A percentile compares a stretch with the other conserved stretches of the same genome.
Conservation (phyloP, 495 filamentous ascomycete genomes). For the Pseudevernia furfuracea region DNA sequence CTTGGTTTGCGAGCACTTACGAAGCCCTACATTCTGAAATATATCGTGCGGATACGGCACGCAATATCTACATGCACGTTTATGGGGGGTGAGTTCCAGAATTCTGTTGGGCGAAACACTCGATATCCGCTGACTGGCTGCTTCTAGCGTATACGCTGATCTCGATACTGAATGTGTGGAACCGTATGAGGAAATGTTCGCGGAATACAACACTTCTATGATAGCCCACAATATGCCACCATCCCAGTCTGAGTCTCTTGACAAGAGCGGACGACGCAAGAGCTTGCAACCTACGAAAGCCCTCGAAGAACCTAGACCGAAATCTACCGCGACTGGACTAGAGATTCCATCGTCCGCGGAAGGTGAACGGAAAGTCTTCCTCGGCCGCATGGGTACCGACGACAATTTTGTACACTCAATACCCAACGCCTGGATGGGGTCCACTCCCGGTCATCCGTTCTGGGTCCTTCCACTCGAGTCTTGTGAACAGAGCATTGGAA, state of each 20-base stretch:
- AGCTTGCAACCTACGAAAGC: not conserved
- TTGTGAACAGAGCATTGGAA: not conserved
- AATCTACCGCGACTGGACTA: not conserved
- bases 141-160: conserved; percentile 24
- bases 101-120: too few species aligned
- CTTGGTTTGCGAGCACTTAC: conserved; percentile 24
- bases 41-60: conserved; percentile 23
- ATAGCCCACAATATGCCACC: not conserved
- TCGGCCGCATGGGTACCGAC: conserved; percentile 27
- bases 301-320: not conserved
- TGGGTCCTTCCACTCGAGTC: conserved; percentile 22
- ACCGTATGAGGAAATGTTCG: conserved; percentile 19
- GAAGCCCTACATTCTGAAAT: conserved; percentile 21
- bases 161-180: conserved; percentile 27
- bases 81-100: conserved; percentile 22
- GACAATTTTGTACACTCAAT: conserved; percentile 19
- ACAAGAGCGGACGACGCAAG: not conserved
- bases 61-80: conserved; percentile 25
- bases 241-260: not conserved
- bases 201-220: conserved; percentile 17
- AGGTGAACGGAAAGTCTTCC: conserved; percentile 18
- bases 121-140: not conserved
- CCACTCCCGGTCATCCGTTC: conserved; percentile 27
- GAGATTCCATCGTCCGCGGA: not conserved
- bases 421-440: conserved; percentile 28